phyloP scores from a whole-genome alignment of 2,329 filamentous ascomycete species.

The Lasiodiplodia hormozganensis region DNA sequence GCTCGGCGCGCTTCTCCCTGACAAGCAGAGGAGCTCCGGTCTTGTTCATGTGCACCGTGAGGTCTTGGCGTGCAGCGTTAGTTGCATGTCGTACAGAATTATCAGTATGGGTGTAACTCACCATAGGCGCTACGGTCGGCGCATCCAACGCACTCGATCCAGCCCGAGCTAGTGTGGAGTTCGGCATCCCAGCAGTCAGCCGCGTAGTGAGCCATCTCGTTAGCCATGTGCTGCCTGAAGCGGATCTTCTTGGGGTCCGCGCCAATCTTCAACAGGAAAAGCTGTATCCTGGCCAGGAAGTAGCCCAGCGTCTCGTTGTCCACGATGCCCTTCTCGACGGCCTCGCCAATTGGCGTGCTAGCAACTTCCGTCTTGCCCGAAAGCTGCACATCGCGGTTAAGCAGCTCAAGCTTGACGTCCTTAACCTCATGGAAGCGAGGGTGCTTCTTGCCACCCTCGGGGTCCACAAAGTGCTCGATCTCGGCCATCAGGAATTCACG shows the following conservation, averaged over 20 bases:
- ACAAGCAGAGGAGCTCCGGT: constrained; percentile 86
- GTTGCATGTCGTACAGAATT: constrained; percentile 85
- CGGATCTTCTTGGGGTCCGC: constrained; percentile 87
- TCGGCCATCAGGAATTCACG: constrained; percentile 99
- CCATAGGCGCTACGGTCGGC: constrained; percentile 96
- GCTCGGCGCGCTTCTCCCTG: constrained; percentile 79
- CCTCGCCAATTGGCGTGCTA: constrained; percentile 81
- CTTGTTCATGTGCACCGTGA: constrained; percentile 87
- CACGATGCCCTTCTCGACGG: constrained; percentile 80
- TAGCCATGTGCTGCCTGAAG: constrained; percentile 96
- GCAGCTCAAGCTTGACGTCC: constrained; percentile 80
- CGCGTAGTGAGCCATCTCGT: constrained; percentile 92
- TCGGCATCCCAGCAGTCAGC: constrained; percentile 98
- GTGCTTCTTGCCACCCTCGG: constrained; percentile 93
- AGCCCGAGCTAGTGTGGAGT: constrained; percentile 87
- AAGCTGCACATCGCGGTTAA: constrained; percentile 85
- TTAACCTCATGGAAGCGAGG: constrained; percentile 84
- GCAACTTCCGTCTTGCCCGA: constrained; percentile 80
- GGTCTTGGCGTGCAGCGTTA: constrained; percentile 55
- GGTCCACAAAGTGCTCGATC: constrained; percentile 98
- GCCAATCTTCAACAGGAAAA: constrained; percentile 88
- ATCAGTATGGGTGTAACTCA: constrained; percentile 58
- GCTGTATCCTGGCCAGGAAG: constrained; percentile 91
- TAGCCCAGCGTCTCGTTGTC: constrained; percentile 99
- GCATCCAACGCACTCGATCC: constrained; percentile 98